Conservation (phyloP, 2,329 filamentous ascomycete genomes). For the Lachnellula occidentalis region DNA sequence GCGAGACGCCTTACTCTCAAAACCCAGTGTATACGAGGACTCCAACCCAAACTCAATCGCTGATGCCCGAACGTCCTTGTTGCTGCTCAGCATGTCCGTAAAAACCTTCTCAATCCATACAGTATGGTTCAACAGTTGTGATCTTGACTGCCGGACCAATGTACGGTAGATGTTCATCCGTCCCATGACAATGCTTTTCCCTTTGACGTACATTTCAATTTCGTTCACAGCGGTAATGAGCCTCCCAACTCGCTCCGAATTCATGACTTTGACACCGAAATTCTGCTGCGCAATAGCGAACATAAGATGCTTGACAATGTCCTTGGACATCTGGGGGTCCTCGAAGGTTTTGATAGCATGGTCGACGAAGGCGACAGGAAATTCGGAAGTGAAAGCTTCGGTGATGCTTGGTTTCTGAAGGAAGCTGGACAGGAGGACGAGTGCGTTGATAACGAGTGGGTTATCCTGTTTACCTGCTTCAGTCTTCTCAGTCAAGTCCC, state of each 20-base stretch:
- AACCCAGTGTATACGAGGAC: slow-evolving; percentile 62
- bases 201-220: slow-evolving; percentile 67
- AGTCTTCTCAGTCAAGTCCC: slow-evolving; percentile 66
- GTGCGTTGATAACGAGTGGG: slow-evolving; percentile 68
- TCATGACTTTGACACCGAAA: slow-evolving; percentile 72
- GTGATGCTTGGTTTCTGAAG: slow-evolving; percentile 69
- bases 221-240: slow-evolving; percentile 66
- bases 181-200: slow-evolving; percentile 74
- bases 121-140: slow-evolving; percentile 63
- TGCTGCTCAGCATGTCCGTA: slow-evolving; percentile 70
- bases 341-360: slow-evolving; percentile 70
- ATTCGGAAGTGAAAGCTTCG: slow-evolving; percentile 68
- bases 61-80: slow-evolving; percentile 69
- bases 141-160: slow-evolving; percentile 65
- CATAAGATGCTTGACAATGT: slow-evolving; percentile 72
- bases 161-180: slow-evolving; percentile 75
- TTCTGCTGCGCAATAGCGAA: slow-evolving; percentile 75
- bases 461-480: slow-evolving; percentile 54
- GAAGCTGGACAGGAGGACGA: slow-evolving; percentile 72
- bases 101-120: slow-evolving; percentile 83
- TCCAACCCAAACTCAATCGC: slow-evolving; percentile 72
- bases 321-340: slow-evolving; percentile 65
- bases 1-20: slow-evolving; percentile 61
- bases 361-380: slow-evolving; percentile 74
- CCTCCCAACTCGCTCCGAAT: slow-evolving; percentile 60